These are phyloP conservation scores for Aethionema arabicum DNA, from an alignment of 345 rosid genomes.

Conservation along the genomic window DNA sequence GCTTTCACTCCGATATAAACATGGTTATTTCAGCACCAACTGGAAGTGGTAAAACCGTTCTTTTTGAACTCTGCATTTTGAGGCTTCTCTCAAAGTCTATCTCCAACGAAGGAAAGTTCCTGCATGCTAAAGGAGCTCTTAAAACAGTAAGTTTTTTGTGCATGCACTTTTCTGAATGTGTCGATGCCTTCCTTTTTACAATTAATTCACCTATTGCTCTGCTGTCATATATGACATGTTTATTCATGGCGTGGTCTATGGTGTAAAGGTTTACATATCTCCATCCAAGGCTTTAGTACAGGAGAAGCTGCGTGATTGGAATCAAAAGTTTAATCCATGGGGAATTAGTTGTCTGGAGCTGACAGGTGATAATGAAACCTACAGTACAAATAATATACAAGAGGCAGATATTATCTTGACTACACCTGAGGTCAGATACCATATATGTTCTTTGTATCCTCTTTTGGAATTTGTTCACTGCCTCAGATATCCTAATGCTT, in stretches of 20 bases:
- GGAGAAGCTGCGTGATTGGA: conserved; percentile 95
- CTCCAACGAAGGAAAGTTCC: conserved; percentile 57
- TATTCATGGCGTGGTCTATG: conserved; percentile 31
- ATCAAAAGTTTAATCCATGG: conserved; percentile 72
- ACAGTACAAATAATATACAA: conserved; percentile 65
- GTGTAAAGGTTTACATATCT: conserved; percentile 73
- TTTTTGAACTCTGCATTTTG: conserved; percentile 86
- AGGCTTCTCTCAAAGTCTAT: conserved; percentile 84
- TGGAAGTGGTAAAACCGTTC: conserved; percentile 96
- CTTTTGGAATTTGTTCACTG: conserved; percentile 1
- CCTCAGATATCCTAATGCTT: neutral
- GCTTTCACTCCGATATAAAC: conserved; percentile 78
- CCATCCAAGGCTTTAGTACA: conserved; percentile 98
- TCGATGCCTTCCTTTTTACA: neutral
- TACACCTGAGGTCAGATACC: conserved; percentile 79
- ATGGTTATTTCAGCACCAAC: conserved; percentile 99
- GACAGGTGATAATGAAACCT: conserved; percentile 86
- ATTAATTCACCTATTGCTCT: neutral
- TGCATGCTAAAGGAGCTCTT: conserved; percentile 74
- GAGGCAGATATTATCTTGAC: conserved; percentile 93
- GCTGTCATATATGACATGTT: neutral
- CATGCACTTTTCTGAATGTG: neutral
- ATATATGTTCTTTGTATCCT: conserved; percentile 8
- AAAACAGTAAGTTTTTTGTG: conserved; percentile 62
- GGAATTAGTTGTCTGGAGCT: conserved; percentile 87